Evolutionary conservation across 306 rosid species (phyloP), one percentile per base, ranked within the genome.

Genomic region (Vachellia pachyceras): DNA sequence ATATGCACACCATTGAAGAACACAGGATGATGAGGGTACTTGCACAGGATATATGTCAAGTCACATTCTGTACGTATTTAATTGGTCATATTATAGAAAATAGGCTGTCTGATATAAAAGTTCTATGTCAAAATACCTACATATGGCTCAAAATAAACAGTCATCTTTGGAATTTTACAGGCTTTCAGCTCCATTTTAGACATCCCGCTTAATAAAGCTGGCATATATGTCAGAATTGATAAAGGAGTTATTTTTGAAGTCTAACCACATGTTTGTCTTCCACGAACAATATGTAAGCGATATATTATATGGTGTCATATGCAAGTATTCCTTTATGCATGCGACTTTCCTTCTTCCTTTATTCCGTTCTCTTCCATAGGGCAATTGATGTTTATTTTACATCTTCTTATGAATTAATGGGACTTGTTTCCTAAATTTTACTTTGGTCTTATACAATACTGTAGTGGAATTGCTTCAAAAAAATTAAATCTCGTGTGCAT

Each of bases 141-240:
- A 12, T 10, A 63, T 29, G 5, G 40, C 7, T 29, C 69, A 25
- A 11, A 29, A 4, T 63, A 4, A 63, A 33, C 17, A 29, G 12
- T 65, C 66, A 15, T 20, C 18, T 65, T 71, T 64, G 49, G 73
- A 35, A 42, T 37, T 76, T 1, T 72, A 22, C 60, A 87, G 81
- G 78, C 76, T 20, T 85, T 84, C 7, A 83, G 64, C 15, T 47
- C 64, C 20, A 84, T 84, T 82, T 54, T 84, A 0, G 85, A 79
- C 80, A 82, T 86, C 65, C 83, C 76, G 29, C 85, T 82, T 72
- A 84, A 79, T 50, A 87, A 87, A 84, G 66, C 67, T 52, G 90
- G 86, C 69, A 57, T 87, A 69, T 87, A 79, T 37, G 86, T 84
- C 39, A 87, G 72, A 82, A 84, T 76, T 22, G 84, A 87, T 69